These are phyloP conservation scores for Myxozyma neotropica DNA, from an alignment of 805 yeast species.

Conservation along the genomic window DNA sequence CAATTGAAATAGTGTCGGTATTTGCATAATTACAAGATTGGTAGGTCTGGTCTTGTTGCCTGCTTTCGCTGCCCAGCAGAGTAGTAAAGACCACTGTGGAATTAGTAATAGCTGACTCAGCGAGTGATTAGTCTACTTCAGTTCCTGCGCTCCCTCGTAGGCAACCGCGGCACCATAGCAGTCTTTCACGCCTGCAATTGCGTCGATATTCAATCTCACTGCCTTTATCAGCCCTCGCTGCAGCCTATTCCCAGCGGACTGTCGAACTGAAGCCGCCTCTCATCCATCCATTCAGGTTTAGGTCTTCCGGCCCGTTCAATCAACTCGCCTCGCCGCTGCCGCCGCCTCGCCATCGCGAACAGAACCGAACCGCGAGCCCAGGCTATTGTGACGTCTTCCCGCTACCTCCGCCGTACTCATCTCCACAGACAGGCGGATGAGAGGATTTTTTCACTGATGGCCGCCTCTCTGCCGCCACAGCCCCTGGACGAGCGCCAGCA, in stretches of 20 bases:
- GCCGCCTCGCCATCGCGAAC: slow-evolving; percentile 1
- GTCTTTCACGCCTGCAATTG: no score
- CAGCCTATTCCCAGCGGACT: not conserved
- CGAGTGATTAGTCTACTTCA: no score
- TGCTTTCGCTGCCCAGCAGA: no score
- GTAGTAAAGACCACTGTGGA: no score
- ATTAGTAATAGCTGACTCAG: no score
- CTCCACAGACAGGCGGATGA: slow-evolving; percentile 4
- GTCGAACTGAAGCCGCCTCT: not conserved
- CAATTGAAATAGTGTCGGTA: no score
- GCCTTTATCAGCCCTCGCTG: no score
- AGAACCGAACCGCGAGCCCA: not conserved
- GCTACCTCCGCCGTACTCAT: not conserved
- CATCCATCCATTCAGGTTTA: not conserved
- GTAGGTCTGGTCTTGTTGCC: no score
- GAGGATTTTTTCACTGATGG: slow-evolving; percentile 11
- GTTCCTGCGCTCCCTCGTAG: no score
- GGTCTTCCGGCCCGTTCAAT: slow-evolving; percentile 1
- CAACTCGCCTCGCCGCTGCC: slow-evolving; percentile 1
- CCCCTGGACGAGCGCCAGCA: slow-evolving; percentile 12
- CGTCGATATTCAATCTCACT: no score
- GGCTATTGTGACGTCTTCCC: not conserved
- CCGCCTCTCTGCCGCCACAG: slow-evolving; percentile 17
- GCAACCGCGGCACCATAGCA: no score
- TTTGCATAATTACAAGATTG: no score